Evolutionary conservation across 805 yeast genomes (phyloP), one percentile per base, ranked within the genome.

Genomic region (Saccharomycopsis oosterbeekiorum): DNA sequence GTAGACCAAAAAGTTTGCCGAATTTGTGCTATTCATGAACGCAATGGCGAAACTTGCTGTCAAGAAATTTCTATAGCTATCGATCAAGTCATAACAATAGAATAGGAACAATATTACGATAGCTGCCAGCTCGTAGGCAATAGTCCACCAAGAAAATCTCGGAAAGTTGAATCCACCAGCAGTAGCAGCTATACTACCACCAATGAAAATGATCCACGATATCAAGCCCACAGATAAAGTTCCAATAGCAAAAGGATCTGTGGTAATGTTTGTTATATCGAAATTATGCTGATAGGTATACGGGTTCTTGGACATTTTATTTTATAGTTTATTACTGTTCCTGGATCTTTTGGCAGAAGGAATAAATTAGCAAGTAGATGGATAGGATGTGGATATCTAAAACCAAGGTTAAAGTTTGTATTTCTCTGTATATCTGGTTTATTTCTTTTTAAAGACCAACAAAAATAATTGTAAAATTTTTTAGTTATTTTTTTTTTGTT

Each of bases 61-160:
- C 11, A 78, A 63, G 60, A 77, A 77, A 64, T 76, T 73, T 67
- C 86, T 81, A 75, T 94, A 89, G 63, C 82, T 78, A 69, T 88
- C 90, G 63, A 89, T 76, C 54, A 83, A 74, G 72, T 87, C 85
- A 68, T 74, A 75, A 71, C 84, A 79, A 73, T 81, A 89, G 65
- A 83, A 76, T 60, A 77, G 67, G 51, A 79, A 78, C 63, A 81
- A 78, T 21, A 77, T 70, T 4, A 83, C 67, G 21, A 88, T 78
- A 51, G 89, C 66, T 37, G 89, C 64, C 21, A 91, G 75, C 73
- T 93, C 85, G 70, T 83, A 94, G 1, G 88, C 92, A 5, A 94
- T 72, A 1, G 96, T 96, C 99, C 99, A 94, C 99, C 99, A 93
- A 3, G 94, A 83, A 73, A 93, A 88, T 65, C 83, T 82, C 1